A percentile compares a stretch with the other conserved stretches of the same genome.
phyloP scores from a whole-genome alignment of 2,329 filamentous ascomycete genomes.

The Huntiella decipiens region DNA sequence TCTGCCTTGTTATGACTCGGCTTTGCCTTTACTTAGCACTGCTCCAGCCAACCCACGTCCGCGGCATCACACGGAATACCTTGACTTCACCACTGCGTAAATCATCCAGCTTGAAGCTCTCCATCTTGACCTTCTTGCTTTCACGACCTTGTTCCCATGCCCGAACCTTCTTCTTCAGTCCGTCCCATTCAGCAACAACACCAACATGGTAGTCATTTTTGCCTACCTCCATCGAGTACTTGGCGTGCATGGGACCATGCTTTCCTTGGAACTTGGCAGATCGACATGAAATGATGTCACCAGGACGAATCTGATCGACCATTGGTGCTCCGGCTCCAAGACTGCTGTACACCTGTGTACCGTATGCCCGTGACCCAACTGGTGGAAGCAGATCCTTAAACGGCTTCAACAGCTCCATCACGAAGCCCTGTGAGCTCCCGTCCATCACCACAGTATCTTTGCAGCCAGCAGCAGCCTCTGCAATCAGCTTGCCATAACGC shows the following conservation, averaged over 20 bases:
- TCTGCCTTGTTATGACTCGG: too few species aligned
- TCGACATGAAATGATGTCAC: slow-evolving; percentile 81
- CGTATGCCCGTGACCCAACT: slow-evolving; percentile 76
- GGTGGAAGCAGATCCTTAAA: slow-evolving; percentile 58
- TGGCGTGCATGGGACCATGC: slow-evolving; percentile 84
- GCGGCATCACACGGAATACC: slow-evolving; percentile 89
- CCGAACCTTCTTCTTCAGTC: slow-evolving; percentile 91
- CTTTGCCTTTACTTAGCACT: slow-evolving; percentile 6
- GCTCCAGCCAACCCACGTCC: slow-evolving; percentile 84
- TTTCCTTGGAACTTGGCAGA: slow-evolving; percentile 93
- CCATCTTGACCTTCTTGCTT: slow-evolving; percentile 79
- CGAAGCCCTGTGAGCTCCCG: slow-evolving; percentile 57
- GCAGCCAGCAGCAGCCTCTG: slow-evolving; percentile 47
- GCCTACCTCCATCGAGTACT: slow-evolving; percentile 76
- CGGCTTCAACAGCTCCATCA: slow-evolving; percentile 61
- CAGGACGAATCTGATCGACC: slow-evolving; percentile 70
- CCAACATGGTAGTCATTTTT: slow-evolving; percentile 68
- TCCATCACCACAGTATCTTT: slow-evolving; percentile 71
- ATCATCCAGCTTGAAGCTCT: slow-evolving; percentile 89
- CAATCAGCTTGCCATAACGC: slow-evolving; percentile 61
- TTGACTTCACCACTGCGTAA: slow-evolving; percentile 84
- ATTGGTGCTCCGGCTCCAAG: not conserved
- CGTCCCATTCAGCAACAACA: slow-evolving; percentile 90
- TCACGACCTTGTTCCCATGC: slow-evolving; percentile 92
- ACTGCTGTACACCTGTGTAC: slow-evolving; percentile 51